These are phyloP conservation scores for Blastocystis sp. DNA, from an alignment of 352 stramenopile genomes.

Conservation along the genomic window DNA sequence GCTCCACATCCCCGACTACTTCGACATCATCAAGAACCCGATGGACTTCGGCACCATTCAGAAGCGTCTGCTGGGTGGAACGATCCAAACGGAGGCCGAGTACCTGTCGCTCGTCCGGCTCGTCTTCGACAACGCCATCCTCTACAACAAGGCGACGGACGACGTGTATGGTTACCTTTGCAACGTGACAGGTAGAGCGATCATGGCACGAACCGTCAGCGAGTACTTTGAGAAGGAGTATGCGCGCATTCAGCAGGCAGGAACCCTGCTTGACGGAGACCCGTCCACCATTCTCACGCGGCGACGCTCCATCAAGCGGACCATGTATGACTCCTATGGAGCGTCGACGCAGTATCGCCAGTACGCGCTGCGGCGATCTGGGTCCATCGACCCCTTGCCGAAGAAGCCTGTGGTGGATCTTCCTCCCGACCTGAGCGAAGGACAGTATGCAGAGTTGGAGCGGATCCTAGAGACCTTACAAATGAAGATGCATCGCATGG, in stretches of 20 bases:
- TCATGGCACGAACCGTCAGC: neutral
- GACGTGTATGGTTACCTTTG: constrained; percentile 67
- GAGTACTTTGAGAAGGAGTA: constrained; percentile 21
- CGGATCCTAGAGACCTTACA: neutral
- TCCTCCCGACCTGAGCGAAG: neutral
- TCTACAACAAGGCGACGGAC: constrained; percentile 75
- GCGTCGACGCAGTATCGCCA: neutral
- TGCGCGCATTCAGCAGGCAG: neutral
- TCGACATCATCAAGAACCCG: constrained; percentile 84
- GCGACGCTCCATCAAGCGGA: neutral
- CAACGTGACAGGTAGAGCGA: neutral
- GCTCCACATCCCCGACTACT: constrained; percentile 82
- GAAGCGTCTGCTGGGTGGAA: constrained; percentile 70
- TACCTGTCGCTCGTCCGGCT: constrained; percentile 83
- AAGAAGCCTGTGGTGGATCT: neutral
- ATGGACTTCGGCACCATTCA: constrained; percentile 94
- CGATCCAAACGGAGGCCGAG: constrained; percentile 72
- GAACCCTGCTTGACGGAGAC: neutral
- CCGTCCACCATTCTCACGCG: neutral
- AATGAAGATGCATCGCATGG: neutral
- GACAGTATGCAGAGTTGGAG: neutral
- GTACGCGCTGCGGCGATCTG: neutral
- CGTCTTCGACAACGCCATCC: constrained; percentile 92
- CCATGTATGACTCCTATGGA: neutral
- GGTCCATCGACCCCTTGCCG: neutral